These are phyloP conservation scores for Lentinula edodes DNA, from an alignment of 768 basidiomycete genomes.

Conservation along the genomic window DNA sequence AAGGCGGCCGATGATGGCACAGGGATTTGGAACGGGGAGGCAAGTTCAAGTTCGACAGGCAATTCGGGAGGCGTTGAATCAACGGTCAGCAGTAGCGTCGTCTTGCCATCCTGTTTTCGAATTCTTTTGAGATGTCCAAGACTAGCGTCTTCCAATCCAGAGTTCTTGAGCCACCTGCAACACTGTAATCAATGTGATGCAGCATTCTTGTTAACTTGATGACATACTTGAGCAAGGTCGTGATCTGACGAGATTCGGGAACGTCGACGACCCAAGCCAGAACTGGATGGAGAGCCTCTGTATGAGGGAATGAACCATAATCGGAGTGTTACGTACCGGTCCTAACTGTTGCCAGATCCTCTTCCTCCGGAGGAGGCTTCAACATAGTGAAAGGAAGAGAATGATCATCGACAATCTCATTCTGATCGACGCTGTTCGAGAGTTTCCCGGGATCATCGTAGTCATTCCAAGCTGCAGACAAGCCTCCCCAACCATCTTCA, in stretches of 20 bases:
- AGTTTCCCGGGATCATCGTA: background rate
- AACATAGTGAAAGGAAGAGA: slow-evolving; percentile 63
- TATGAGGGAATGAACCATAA: no score
- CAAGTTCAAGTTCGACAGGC: slow-evolving; percentile 42
- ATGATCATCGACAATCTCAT: slow-evolving; percentile 49
- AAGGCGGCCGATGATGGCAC: slow-evolving; percentile 69
- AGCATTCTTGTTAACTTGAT: background rate
- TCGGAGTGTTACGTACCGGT: slow-evolving; percentile 35
- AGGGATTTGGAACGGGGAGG: slow-evolving; percentile 45
- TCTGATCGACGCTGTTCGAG: slow-evolving; percentile 14
- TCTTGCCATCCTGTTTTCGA: slow-evolving; percentile 42
- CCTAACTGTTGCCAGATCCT: slow-evolving; percentile 47
- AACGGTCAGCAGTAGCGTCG: slow-evolving; percentile 52
- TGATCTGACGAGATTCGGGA: slow-evolving; percentile 52
- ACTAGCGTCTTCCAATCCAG: slow-evolving; percentile 52
- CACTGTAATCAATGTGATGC: background rate
- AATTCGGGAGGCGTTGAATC: slow-evolving; percentile 35
- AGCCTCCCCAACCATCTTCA: slow-evolving; percentile 44
- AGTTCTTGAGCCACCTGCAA: slow-evolving; percentile 64
- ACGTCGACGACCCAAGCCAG: slow-evolving; percentile 78
- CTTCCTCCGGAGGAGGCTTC: slow-evolving; percentile 61
- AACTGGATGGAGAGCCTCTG: slow-evolving; percentile 29
- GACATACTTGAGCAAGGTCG: slow-evolving; percentile 56
- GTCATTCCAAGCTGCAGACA: slow-evolving; percentile 16
- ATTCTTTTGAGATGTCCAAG: slow-evolving; percentile 76